Evolutionary conservation across 169 alveolate genomes (phyloP).

Genomic region (Plasmodium cynomolgi): DNA sequence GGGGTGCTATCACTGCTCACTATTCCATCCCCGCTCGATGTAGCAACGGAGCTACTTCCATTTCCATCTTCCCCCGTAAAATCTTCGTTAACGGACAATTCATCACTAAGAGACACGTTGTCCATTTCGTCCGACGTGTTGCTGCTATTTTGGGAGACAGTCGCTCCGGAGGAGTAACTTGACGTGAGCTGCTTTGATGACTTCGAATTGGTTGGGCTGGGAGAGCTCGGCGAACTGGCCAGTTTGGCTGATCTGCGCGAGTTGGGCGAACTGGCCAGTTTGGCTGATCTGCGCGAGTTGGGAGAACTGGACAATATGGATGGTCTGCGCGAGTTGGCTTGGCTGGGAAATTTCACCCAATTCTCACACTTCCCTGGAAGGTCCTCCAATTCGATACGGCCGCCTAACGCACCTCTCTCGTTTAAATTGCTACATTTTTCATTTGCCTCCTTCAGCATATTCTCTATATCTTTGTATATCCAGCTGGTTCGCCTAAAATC

Average conservation of each 20-base stretch:
- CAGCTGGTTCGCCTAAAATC: background rate
- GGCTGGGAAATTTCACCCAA: background rate
- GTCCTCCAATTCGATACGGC: background rate
- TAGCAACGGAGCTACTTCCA: background rate
- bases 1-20: background rate
- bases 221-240: background rate
- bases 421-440: slow-evolving; percentile 12
- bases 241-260: background rate
- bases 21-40: background rate
- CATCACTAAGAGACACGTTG: slow-evolving; percentile 17
- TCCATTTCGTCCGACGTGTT: slow-evolving; percentile 20
- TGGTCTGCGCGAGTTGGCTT: background rate
- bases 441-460: slow-evolving; percentile 23
- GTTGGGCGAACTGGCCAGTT: background rate
- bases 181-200: background rate
- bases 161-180: slow-evolving; percentile 2
- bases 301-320: background rate
- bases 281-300: background rate
- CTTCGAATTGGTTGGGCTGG: background rate
- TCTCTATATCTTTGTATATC: slow-evolving; percentile 1
- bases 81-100: slow-evolving; percentile 1
- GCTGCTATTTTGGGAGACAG: background rate
- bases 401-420: background rate
- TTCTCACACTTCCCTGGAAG: background rate
- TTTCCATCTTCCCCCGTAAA: background rate